Evolutionary conservation across 495 filamentous ascomycete species (phyloP), one percentile per base, ranked within the genome.

Genomic region (Penicillium lagena): DNA sequence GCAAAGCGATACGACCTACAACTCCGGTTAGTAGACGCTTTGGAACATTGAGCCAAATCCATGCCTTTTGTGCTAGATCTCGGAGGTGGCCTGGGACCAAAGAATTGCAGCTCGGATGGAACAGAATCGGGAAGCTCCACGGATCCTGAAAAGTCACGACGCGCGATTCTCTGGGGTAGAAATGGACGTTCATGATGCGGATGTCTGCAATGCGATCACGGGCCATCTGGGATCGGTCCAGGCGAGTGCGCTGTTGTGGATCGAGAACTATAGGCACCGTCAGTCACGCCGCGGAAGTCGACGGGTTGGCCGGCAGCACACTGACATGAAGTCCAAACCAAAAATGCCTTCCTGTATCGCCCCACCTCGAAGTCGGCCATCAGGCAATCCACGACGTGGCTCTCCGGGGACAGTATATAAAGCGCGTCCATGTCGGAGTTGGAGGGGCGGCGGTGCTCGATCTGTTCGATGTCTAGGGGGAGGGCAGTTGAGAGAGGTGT

Each of bases 391-490:
- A 97, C 83, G 46, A 95, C 86, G 65, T 94, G 82, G 31, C 87
- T 76, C 52, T 83, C 73, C 4, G 93, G 86, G 4, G 89, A 86
- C 28, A 98, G 74, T 48, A 98, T 68, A 68, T 97, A 98, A 40
- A 98, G 76, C 47, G 89, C 95, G 62, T 96, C 91, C 85, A 94
- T 95, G 41, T 84, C 79, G 39, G 78, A 79, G 56, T 96, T 95
- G 62, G 75, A 68, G 39, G 77, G 79, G 54, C 94, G 80, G 55
- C 78, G 78, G 40, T 94, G 76, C 69, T 95, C 90, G 63, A 98
- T 95, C 52, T 79, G 78, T 68, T 95, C 89, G 66, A 97, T 85
- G 64, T 93, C 89, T 96, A 63, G 56, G 48, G 50, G 37, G 54
- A 48, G 53, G 54, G 43, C 46, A 44, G 40, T 56, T 63, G 63